A percentile compares a stretch with the other conserved stretches of the same genome.
These are phyloP conservation scores for Termitomyces sp. DNA, from an alignment of 768 basidiomycete species.

Conservation along the genomic window DNA sequence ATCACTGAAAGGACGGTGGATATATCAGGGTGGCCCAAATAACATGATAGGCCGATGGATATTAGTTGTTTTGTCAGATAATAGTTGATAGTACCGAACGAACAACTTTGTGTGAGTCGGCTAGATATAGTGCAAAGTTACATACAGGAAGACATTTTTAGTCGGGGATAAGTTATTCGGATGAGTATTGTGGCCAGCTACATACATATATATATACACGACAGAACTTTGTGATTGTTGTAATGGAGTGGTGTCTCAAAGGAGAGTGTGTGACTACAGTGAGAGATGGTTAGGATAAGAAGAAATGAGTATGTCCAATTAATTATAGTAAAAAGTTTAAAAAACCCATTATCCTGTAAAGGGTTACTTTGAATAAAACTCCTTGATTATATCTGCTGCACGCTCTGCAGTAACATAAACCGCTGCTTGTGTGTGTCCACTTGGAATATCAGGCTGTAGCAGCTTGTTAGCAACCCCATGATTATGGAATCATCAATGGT, in stretches of 20 bases:
- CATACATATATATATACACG: neutral
- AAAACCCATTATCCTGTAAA: neutral
- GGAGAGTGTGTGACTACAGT: neutral
- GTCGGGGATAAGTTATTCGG: too few relatives aligned
- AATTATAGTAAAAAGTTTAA: too few relatives aligned
- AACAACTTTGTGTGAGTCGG: too few relatives aligned
- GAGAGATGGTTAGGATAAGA: neutral
- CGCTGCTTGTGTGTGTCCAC: slow-evolving; percentile 34
- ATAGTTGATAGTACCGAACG: too few relatives aligned
- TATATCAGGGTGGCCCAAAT: too few relatives aligned
- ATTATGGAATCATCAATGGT: neutral
- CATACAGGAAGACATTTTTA: neutral
- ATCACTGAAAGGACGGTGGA: too few relatives aligned
- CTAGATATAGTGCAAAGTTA: too few relatives aligned
- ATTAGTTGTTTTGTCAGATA: too few relatives aligned
- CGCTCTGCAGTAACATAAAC: slow-evolving; percentile 35
- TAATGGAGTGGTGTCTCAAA: neutral
- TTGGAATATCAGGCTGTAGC: slow-evolving; percentile 27
- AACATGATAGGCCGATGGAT: too few relatives aligned
- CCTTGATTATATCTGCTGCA: slow-evolving; percentile 33
- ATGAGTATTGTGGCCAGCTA: neutral
- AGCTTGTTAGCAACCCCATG: slow-evolving; percentile 2
- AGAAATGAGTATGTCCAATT: neutral
- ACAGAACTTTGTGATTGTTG: neutral
- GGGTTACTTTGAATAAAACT: neutral